Evolutionary conservation across 176 grass and related monocot species (phyloP).

Genomic region (Thinopyrum elongatum): DNA sequence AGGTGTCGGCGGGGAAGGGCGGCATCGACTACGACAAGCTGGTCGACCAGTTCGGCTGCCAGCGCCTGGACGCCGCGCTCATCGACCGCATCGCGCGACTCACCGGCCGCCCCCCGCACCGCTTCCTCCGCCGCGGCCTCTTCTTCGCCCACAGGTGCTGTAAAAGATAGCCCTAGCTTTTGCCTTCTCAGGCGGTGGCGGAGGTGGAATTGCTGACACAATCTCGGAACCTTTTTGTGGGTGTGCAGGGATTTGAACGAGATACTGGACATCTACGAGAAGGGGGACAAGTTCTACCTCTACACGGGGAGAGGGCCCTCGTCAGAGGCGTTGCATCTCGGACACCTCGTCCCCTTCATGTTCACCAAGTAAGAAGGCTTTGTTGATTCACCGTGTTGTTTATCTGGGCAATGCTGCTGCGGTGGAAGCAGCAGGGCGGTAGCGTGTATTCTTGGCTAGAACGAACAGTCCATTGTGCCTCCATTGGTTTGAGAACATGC

Average conservation of each 20-base stretch:
- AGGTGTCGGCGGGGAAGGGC: slow-evolving; percentile 81
- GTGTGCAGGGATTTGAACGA: slow-evolving; percentile 70
- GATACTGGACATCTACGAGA: slow-evolving; percentile 74
- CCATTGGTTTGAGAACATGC: neutral
- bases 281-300: slow-evolving; percentile 77
- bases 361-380: slow-evolving; percentile 78
- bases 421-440: neutral
- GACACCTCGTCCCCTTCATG: slow-evolving; percentile 96
- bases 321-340: slow-evolving; percentile 85
- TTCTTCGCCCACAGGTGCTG: slow-evolving; percentile 87
- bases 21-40: slow-evolving; percentile 99
- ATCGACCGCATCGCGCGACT: slow-evolving; percentile 55
- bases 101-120: slow-evolving; percentile 52
- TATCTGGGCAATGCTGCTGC: neutral
- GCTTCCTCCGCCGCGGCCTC: slow-evolving; percentile 80
- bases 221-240: neutral
- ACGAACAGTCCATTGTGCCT: neutral
- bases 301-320: slow-evolving; percentile 94
- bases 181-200: neutral
- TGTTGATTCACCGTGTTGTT: neutral
- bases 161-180: neutral
- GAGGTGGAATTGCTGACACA: neutral
- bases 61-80: slow-evolving; percentile 56
- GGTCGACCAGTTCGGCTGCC: slow-evolving; percentile 90
- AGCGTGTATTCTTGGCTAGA: neutral